phyloP scores from a whole-genome alignment of 1,284 basidiomycete species.

The Inonotus hispidus region DNA sequence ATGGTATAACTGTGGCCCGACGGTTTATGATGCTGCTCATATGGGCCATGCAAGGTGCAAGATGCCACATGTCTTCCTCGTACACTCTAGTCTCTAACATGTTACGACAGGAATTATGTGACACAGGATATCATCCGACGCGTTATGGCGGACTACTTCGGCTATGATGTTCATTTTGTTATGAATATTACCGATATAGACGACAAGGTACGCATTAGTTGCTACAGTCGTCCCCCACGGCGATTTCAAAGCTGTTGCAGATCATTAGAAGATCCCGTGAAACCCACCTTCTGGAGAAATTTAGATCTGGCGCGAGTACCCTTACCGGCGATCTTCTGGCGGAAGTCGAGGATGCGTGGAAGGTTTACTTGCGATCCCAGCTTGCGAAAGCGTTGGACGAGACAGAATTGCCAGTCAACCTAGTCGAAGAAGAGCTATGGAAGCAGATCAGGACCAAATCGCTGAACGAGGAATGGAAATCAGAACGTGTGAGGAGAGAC shows the following conservation, averaged over 20 bases:
- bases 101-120: conserved; percentile 81
- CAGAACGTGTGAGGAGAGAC: conserved; percentile 66
- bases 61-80: neutral
- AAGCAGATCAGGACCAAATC: conserved; percentile 43
- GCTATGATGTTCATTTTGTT: conserved; percentile 96
- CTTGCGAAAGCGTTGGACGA: conserved; percentile 53
- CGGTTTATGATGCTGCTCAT: conserved; percentile 97
- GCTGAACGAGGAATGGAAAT: conserved; percentile 59
- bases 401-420: conserved; percentile 39
- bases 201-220: conserved; percentile 99
- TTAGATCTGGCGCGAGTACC: conserved; percentile 49
- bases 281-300: conserved; percentile 71
- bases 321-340: conserved; percentile 57
- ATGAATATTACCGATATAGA: conserved; percentile 99
- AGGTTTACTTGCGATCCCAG: conserved; percentile 54
- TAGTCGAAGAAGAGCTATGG: conserved; percentile 51
- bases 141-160: conserved; percentile 94
- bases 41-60: conserved; percentile 96
- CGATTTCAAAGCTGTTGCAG: too few species aligned
- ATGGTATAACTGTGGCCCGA: conserved; percentile 99
- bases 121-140: conserved; percentile 94
- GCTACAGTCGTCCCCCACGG: too few species aligned
- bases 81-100: neutral
- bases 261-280: conserved; percentile 90
- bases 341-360: conserved; percentile 62